phyloP scores from a whole-genome alignment of 2,329 filamentous ascomycete genomes.

The Curvularia spicifera region DNA sequence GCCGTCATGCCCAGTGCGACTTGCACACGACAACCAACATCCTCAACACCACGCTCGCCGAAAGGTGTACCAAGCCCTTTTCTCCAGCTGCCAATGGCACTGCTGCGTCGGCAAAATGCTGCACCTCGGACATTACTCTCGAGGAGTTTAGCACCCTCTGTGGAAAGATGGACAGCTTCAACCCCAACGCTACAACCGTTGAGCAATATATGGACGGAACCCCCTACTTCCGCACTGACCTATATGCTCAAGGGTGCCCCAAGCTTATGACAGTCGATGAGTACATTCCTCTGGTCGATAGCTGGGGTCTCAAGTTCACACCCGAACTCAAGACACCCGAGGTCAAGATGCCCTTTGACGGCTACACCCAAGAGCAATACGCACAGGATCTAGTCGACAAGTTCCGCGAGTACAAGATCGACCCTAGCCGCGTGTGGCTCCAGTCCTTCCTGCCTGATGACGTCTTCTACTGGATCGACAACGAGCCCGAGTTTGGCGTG shows the following conservation, averaged over 20 bases:
- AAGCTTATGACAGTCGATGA: conserved; percentile 67
- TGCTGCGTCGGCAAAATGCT: conserved; percentile 68
- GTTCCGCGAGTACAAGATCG: conserved; percentile 49
- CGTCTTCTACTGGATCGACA: conserved; percentile 70
- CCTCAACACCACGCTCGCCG: conserved; percentile 44
- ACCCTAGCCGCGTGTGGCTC: conserved; percentile 54
- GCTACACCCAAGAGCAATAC: conserved; percentile 70
- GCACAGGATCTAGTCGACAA: conserved; percentile 65
- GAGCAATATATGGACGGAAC: conserved; percentile 65
- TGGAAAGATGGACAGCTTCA: conserved; percentile 68
- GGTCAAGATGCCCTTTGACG: conserved; percentile 73
- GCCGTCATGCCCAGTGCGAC: conserved; percentile 49
- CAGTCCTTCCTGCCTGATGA: conserved; percentile 72
- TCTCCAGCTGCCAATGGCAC: conserved; percentile 41
- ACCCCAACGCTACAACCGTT: conserved; percentile 65
- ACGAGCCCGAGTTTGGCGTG: conserved; percentile 64
- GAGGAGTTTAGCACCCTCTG: conserved; percentile 72
- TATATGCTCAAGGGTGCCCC: conserved; percentile 67
- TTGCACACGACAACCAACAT: conserved; percentile 50
- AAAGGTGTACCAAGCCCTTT: conserved; percentile 48
- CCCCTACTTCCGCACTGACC: conserved; percentile 67
- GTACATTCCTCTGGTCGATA: conserved; percentile 66
- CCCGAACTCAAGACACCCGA: conserved; percentile 65
- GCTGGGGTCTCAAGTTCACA: conserved; percentile 62
- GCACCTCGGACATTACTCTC: conserved; percentile 73